Base-by-base conservation (phyloP, 495 filamentous ascomycete genomes). In the Penicillium soppii region DNA sequence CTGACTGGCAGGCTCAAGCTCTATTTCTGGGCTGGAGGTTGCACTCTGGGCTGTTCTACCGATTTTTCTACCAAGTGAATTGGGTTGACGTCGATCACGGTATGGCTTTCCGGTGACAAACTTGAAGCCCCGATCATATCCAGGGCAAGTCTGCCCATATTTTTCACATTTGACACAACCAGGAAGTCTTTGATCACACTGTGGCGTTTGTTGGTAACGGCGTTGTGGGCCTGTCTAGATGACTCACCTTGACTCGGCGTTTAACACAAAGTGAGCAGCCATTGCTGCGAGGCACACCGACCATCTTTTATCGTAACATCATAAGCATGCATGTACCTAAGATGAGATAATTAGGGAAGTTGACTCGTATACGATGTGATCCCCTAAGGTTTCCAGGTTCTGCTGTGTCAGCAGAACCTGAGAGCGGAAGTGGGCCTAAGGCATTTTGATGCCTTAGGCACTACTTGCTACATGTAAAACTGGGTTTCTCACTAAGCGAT, bases 261-360 rank as follows among this genome's bases (percentile, higher is more conserved):
- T 66, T 60, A 15, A 72, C 63, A 47, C 67, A 72, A 3, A 58
- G 61, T 3, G 47, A 84, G 59, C 71, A 90, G 48, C 59, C 81
- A 79, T 52, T 88, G 72, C 48, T 81, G 75, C 43, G 77, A 78
- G 40, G 83, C 75, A 49, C 86, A 10, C 62, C 59, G 2, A 62
- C 59, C 58, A 62, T 65, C 7, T 49, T 56, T 10, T 16, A 40
- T 54, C 48, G 51, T 56, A 13, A 16, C 10, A 15, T 22, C 21
- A 26, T 22, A 33, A n/a, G 13, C 7, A 17, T 9, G 16, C 1
- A 1, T 15, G 7, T 15, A 17, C 13, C 3, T 7, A 12, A 32
- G 8, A 32, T 7, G 10, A 32, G 29, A 3, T 32, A 12, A n/a
- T n/a, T n/a, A n/a, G n/a, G n/a, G n/a, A n/a, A n/a, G n/a, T n/a